Evolutionary conservation across 2,329 filamentous ascomycete genomes (phyloP), one percentile per base, ranked within the genome.

Genomic region (Coniella vitis): DNA sequence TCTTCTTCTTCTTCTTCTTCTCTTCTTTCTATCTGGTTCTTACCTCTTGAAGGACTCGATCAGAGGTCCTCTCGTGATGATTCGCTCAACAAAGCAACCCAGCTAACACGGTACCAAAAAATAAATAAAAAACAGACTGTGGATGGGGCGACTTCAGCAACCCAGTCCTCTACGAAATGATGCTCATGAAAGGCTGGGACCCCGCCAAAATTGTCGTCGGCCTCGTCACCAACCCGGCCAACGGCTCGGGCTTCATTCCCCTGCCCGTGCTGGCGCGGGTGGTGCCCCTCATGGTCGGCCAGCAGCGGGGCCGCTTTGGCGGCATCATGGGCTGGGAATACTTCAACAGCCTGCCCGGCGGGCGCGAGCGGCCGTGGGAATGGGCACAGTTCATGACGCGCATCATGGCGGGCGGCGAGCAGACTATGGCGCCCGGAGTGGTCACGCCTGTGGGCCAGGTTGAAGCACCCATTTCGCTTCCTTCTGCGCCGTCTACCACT

Each of bases 321-420:
- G 87, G 87, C 1, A 83, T 91, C 0, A 90, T 90, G 81, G 86
- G 86, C 2, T 91, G 87, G 87, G 87, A 93, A 65, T 91, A 89
- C 60, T 91, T 88, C 68, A 90, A 90, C 65, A 74, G 78, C 38
- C 63, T 80, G 48, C 82, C 83, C 0, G 81, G 79, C 1, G 80
- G 74, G 20, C 64, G 65, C 42, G 70, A 72, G 25, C 68, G 70
- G 48, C 83, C 84, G 2, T 88, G 84, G 84, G 76, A 86, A 56
- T 91, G 87, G 87, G 84, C 83, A 1, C 74, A 74, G 39, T 74
- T 73, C 49, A 82, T 90, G 72, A 79, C 78, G 1, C 61, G 54
- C 45, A 51, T 64, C 50, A 57, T 66, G 54, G 59, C 55, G 29
- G 55, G 48, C 63, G 53, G n/a, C n/a, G n/a, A 72, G 29, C 39